These are phyloP conservation scores for Pseudozyma hubeiensis DNA, from an alignment of 1,284 basidiomycete species.

Conservation along the genomic window DNA sequence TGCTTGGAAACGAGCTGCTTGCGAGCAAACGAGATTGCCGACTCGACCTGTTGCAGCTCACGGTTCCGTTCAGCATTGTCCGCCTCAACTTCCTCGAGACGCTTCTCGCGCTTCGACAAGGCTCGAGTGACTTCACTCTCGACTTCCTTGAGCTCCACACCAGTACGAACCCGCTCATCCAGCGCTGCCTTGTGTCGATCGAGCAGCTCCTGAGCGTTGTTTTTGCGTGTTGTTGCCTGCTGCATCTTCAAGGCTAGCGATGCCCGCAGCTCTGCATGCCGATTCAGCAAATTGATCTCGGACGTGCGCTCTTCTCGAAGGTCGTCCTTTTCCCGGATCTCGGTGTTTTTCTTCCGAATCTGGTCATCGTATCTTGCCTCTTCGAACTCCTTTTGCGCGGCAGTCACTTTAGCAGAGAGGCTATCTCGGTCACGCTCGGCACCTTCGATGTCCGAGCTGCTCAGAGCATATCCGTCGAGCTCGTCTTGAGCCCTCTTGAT, in stretches of 20 bases:
- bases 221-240: slow-evolving; percentile 21
- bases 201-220: slow-evolving; percentile 37
- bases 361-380: slow-evolving; percentile 76
- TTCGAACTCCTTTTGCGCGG: slow-evolving; percentile 47
- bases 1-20: slow-evolving; percentile 76
- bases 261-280: slow-evolving; percentile 85
- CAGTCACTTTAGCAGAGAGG: slow-evolving; percentile 26
- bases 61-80: slow-evolving; percentile 40
- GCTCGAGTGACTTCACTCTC: slow-evolving; percentile 78
- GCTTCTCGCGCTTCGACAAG: slow-evolving; percentile 59
- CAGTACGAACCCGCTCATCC: slow-evolving; percentile 75
- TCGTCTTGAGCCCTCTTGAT: slow-evolving; percentile 56
- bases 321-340: slow-evolving; percentile 77
- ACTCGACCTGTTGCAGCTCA: slow-evolving; percentile 56
- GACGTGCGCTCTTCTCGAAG: slow-evolving; percentile 78
- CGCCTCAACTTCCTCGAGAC: slow-evolving; percentile 38
- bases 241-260: slow-evolving; percentile 78
- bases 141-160: slow-evolving; percentile 76
- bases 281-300: slow-evolving; percentile 80
- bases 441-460: slow-evolving; percentile 40
- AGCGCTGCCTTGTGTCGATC: slow-evolving; percentile 74
- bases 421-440: slow-evolving; percentile 46
- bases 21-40: slow-evolving; percentile 50
- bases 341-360: slow-evolving; percentile 75
- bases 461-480: slow-evolving; percentile 42